Base-by-base conservation (phyloP, 257 asterid species). In the Plantago major region DNA sequence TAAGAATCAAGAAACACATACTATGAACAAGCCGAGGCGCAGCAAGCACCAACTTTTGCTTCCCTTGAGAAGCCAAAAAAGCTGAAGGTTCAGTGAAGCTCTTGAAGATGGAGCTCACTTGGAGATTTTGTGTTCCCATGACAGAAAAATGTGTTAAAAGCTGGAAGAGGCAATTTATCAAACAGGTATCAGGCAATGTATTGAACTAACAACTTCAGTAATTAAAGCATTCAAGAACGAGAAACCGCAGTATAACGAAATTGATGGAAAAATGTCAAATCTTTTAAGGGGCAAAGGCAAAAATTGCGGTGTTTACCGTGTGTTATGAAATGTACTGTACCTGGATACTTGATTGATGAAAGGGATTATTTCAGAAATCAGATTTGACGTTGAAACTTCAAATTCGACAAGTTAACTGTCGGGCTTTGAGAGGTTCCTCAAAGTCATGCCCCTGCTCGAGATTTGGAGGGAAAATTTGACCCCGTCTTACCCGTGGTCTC, bases 81-180 rank as follows among this genome's bases (percentile, higher is more conserved):
- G 71, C 10, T 40, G 76, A 57, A 10, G 62, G 63, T 60, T 76
- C 66, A 46, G 63, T 58, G 68, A 68, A 55, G 46, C 70, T 65
- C 59, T 74, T 78, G 76, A 67, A 68, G 42, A 66, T 60, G 58
- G 86, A 57, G 66, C 45, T 75, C 19, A 74, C 57, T 63, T 68
- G 77, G 62, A 82, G 63, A 63, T 69, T 68, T 61, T 65, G 85
- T 67, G 81, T 61, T 62, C 81, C 82, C 87, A 77, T 82, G 9
- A 13, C 55, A 56, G 42, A 28, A 62, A 8, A 19, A 16, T 53
- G 19, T 16, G 11, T 26, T 22, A 28, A 53, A n/a, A 53, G 3
- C 40, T 33, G 40, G 40, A 33, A 4, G 42, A 53, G 58, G n/a
- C 58, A 53, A 19, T 53, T 53, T 53, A 53, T 53, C 58, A 53